phyloP scores from a whole-genome alignment of 2,329 filamentous ascomycete genomes.

The Fusarium hostae region DNA sequence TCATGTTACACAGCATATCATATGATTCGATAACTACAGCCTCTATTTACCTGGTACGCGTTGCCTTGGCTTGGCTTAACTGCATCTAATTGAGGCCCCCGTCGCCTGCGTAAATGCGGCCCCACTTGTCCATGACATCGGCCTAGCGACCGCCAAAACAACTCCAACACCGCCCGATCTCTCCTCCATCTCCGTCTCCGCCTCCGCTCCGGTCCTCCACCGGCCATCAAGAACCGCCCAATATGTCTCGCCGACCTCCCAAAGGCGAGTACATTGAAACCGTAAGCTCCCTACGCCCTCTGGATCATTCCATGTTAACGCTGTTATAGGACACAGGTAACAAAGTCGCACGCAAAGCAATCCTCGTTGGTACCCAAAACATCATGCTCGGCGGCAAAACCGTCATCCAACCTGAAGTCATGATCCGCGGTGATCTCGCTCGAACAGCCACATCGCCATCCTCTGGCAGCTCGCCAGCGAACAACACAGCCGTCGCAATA shows the following conservation, averaged over 20 bases:
- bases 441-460: constrained; percentile 62
- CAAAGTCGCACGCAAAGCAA: constrained; percentile 93
- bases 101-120: constrained; percentile 15
- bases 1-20: not conserved
- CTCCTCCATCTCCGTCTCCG: constrained; percentile 14
- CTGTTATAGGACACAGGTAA: constrained; percentile 88
- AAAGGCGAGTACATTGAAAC: constrained; percentile 98
- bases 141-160: constrained; percentile 20
- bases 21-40: not conserved
- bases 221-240: constrained; percentile 41
- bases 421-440: constrained; percentile 90
- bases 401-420: constrained; percentile 93
- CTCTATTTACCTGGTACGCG: not conserved
- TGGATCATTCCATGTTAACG: not conserved
- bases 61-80: not conserved
- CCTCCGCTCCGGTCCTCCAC: constrained; percentile 23
- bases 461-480: constrained; percentile 55
- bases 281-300: constrained; percentile 58
- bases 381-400: constrained; percentile 97
- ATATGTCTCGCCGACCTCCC: constrained; percentile 78
- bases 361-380: constrained; percentile 94
- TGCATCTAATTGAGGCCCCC: constrained; percentile 10
- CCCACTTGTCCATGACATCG: constrained; percentile 34
- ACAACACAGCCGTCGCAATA: constrained; percentile 80
- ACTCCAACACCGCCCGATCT: constrained; percentile 26